These are phyloP conservation scores for Ogataea chonburiensis DNA, from an alignment of 805 yeast genomes.

Conservation along the genomic window DNA sequence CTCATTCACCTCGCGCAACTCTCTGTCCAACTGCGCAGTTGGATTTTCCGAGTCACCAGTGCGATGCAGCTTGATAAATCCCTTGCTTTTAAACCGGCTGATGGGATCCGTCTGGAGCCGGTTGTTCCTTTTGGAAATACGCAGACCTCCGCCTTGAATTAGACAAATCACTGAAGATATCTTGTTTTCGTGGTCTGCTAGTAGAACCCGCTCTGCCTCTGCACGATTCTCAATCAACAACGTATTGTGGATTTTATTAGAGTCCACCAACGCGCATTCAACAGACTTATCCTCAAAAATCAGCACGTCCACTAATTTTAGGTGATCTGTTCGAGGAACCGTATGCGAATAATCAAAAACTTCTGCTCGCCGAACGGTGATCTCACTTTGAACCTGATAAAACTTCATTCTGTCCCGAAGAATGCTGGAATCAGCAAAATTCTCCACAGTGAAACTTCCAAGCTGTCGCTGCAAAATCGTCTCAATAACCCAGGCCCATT, in stretches of 20 bases:
- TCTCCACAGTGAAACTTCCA: constrained; percentile 66
- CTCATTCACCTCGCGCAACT: constrained; percentile 15
- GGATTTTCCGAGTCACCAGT: constrained; percentile 26
- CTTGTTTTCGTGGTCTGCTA: constrained; percentile 27
- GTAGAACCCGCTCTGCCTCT: constrained; percentile 48
- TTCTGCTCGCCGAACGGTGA: constrained; percentile 56
- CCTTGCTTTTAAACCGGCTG: constrained; percentile 18
- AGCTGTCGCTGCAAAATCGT: constrained; percentile 47
- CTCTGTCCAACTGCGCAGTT: constrained; percentile 19
- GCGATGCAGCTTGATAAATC: constrained; percentile 19
- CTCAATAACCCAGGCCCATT: constrained; percentile 66
- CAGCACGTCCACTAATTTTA: constrained; percentile 61
- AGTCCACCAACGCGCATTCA: constrained; percentile 63
- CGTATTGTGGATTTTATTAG: constrained; percentile 54
- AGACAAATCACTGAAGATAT: constrained; percentile 29
- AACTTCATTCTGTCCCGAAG: constrained; percentile 38
- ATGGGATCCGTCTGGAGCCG: constrained; percentile 34
- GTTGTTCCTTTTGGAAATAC: constrained; percentile 29
- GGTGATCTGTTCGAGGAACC: constrained; percentile 40
- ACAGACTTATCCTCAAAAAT: constrained; percentile 53
- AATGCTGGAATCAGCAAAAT: constrained; percentile 53
- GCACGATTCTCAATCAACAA: constrained; percentile 51
- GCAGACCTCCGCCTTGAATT: constrained; percentile 25
- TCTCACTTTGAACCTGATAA: constrained; percentile 36
- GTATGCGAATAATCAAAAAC: constrained; percentile 50